Conservation (phyloP, 2,329 filamentous ascomycete genomes). For the Beauveria brongniartii region DNA sequence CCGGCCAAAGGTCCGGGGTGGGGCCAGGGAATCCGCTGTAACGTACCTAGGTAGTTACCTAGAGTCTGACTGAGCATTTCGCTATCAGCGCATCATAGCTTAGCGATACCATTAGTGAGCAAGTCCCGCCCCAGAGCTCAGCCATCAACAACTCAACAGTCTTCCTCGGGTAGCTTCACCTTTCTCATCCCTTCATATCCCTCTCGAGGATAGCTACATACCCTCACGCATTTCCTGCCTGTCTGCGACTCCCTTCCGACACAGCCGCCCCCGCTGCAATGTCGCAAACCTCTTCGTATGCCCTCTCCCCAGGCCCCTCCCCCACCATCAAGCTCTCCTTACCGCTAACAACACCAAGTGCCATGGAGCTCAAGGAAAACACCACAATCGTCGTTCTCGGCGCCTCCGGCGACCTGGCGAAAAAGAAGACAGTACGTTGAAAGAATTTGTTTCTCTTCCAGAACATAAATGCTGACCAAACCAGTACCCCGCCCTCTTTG, state of each 20-base stretch:
- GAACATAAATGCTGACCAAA: conserved; percentile 18
- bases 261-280: conserved; percentile 11
- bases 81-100: conserved; percentile 13
- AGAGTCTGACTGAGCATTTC: conserved; percentile 10
- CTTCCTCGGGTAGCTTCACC: not conserved
- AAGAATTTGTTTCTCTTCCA: not conserved
- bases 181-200: not conserved
- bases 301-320: conserved; percentile 24
- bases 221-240: not conserved
- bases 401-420: conserved; percentile 93
- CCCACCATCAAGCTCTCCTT: conserved; percentile 12
- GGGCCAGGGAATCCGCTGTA: conserved; percentile 4
- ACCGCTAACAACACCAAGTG: conserved; percentile 39
- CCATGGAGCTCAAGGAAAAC: conserved; percentile 96
- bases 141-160: conserved; percentile 8
- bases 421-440: conserved; percentile 90
- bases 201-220: not conserved
- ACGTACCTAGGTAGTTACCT: not conserved
- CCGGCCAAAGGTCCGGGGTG: conserved; percentile 6
- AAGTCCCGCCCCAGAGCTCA: conserved; percentile 5
- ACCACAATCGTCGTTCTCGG: conserved; percentile 94
- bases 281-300: conserved; percentile 22
- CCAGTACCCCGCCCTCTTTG: conserved; percentile 93
- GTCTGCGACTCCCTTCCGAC: not conserved
- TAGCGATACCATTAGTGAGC: conserved; percentile 10